Base-by-base conservation (phyloP, 192 early-diverging fungal genomes). In the Coemansia sp. region DNA sequence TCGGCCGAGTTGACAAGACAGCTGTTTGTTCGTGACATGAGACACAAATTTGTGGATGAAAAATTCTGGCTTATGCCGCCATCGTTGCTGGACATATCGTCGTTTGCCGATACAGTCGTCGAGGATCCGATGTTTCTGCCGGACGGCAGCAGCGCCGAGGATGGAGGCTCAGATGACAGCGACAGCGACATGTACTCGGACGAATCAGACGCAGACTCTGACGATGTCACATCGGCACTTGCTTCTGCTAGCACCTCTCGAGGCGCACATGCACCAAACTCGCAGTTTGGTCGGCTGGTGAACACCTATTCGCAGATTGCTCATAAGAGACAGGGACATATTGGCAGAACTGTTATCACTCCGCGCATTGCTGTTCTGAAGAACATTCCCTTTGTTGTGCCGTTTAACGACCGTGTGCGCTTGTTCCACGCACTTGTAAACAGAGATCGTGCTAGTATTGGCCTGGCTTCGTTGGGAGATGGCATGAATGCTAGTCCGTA, bases 381-480 rank as follows among this genome's bases (percentile, higher is more conserved):
- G 43, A 85, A 92, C 53, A 89, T 98, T 7, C 97, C 97, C 4
- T 98, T 96, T 81, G 89, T 97, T 3, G 88, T 97, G 21, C 92
- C 92, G 1, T 97, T 98, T 71, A 93, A 95, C 58, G 87, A 89
- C 58, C 89, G 97, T 18, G 93, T 96, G 16, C 75, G 86, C 7
- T 85, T 98, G 38, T 97, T 98, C 73, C 85, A 94, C 18, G 84
- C 85, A 40, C 88, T 92, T 77, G 83, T 97, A 21, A 74, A 80
- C 2, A 87, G 85, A 37, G 95, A 98, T 65, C 86, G 45, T 44
- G 71, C 54, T n/a, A 54, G 69, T 15, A 49, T 80, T 16, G 71
- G 73, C 9, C 41, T 77, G 2, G 48, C 50, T 32, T 41, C 57
- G 8, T 38, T 59, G 7, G 57, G 57, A 2, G 3, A 41, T 38